These are phyloP conservation scores for Penicillium cataractarum DNA, from an alignment of 495 filamentous ascomycete genomes.

Conservation along the genomic window DNA sequence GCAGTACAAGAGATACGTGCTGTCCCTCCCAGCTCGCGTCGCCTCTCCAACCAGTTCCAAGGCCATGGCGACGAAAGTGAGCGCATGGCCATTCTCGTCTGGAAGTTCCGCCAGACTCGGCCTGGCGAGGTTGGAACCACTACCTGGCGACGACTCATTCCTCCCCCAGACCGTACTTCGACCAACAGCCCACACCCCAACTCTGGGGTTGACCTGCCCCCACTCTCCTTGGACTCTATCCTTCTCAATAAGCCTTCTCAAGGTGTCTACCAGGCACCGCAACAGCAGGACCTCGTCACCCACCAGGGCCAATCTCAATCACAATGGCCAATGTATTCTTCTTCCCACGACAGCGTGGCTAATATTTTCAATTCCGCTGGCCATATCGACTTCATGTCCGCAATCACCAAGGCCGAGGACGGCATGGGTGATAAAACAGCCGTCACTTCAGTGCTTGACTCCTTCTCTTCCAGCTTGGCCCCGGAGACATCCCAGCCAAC, in stretches of 20 bases:
- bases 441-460: constrained; percentile 46
- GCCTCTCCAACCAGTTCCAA: constrained; percentile 37
- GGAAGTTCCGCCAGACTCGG: constrained; percentile 55
- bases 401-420: constrained; percentile 45
- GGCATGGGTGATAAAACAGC: constrained; percentile 44
- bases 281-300: constrained; percentile 40
- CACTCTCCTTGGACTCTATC: constrained; percentile 45
- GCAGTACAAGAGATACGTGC: constrained; percentile 56
- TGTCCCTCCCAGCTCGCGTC: constrained; percentile 34
- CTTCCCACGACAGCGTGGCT: constrained; percentile 42
- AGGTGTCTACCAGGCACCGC: constrained; percentile 39
- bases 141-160: constrained; percentile 55
- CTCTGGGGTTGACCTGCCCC: constrained; percentile 44
- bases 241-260: constrained; percentile 40
- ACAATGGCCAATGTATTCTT: constrained; percentile 45
- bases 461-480: constrained; percentile 39
- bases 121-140: constrained; percentile 52
- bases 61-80: constrained; percentile 40
- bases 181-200: constrained; percentile 43
- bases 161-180: constrained; percentile 42
- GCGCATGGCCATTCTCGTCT: constrained; percentile 54
- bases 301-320: constrained; percentile 34
- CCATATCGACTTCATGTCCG: constrained; percentile 41
- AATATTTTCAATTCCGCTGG: constrained; percentile 42
- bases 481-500: constrained; percentile 40